A percentile compares a stretch with the other conserved stretches of the same genome.
Conservation (phyloP, 176 grass and related monocot genomes). For the Puya raimondii region DNA sequence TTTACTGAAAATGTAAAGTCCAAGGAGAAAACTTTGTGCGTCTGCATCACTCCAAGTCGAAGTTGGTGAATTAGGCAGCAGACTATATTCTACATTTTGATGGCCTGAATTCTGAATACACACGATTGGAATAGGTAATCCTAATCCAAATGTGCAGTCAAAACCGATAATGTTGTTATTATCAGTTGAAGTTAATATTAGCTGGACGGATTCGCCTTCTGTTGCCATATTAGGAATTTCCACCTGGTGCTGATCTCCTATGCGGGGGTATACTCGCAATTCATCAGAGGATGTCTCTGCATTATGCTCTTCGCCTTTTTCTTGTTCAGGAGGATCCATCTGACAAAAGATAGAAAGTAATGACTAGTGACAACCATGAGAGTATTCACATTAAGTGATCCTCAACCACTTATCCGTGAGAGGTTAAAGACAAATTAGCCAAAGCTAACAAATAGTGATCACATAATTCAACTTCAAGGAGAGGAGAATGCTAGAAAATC, state of each 20-base stretch:
- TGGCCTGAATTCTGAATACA: conserved; percentile 26
- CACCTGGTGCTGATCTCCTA: conserved; percentile 73
- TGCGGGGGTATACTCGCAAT: conserved; percentile 36
- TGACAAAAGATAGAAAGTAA: conserved; percentile 9
- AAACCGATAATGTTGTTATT: conserved; percentile 13
- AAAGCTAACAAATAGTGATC: too few relatives aligned
- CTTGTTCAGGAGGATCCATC: conserved; percentile 26
- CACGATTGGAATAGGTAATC: conserved; percentile 44
- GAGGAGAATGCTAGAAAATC: too few relatives aligned
- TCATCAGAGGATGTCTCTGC: conserved; percentile 29
- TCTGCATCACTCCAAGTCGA: conserved; percentile 53
- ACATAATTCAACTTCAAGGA: too few relatives aligned
- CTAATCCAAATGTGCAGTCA: conserved; percentile 33
- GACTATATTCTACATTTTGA: conserved; percentile 19
- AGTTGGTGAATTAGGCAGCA: conserved; percentile 41
- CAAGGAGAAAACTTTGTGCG: conserved; percentile 54
- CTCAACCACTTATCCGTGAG: too few relatives aligned
- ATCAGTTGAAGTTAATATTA: conserved; percentile 15
- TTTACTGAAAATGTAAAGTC: conserved; percentile 90
- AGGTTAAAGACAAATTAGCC: too few relatives aligned
- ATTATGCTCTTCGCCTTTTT: conserved; percentile 15
- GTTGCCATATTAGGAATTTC: conserved; percentile 48
- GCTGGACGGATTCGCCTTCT: conserved; percentile 22
- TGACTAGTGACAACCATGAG: background rate
- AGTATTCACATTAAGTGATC: too few relatives aligned